Base-by-base conservation (phyloP, 1,139 yeast genomes). In the Debaryomycetaceae sp. region DNA sequence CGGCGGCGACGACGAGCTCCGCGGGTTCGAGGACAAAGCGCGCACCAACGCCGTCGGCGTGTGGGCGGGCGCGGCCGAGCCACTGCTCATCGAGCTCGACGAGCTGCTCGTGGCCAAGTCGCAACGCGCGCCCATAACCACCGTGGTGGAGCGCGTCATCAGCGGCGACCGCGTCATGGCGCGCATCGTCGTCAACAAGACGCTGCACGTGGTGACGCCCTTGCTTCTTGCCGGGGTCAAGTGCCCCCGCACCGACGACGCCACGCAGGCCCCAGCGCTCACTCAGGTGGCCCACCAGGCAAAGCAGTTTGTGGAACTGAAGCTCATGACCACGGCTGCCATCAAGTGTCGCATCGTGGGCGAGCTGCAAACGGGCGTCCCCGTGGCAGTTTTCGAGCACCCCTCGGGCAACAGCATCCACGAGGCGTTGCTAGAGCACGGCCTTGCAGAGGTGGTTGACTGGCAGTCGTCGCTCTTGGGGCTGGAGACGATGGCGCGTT, bases 401-500 rank as follows among this genome's bases (percentile, higher is more conserved):
- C 82, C 84, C 9, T 88, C 94, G 5, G 75, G 73, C 8, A 83
- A 83, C 48, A 58, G 58, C 37, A 79, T 85, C 45, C 77, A 83
- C 38, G 81, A 78, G 43, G 73, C 75, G 42, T 58, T 85, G 40
- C 65, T 85, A 40, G 75, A 72, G 38, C 67, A 65, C 37, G 96
- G 96, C 7, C 65, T 78, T 26, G 95, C 82, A 6, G 78, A 78
- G 42, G 75, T 84, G 34, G 76, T 80, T 15, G 95, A 85, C 51
- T 83, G 94, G 91, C 95, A 85, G 53, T 76, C 88, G 1, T 55
- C 75, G n/a, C 49, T 77, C 31, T 60, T 86, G 35, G 95, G 95
- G 2, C 62, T 88, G 4, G 56, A 67, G 23, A 63, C 62, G 26
- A 83, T 85, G 89, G 48, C 71, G 3, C 51, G 53, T 18, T 65